Percentiles rank a stretch among this genome's conserved stretches.
These are phyloP conservation scores for Aspergillus cejpii DNA, from an alignment of 2,329 filamentous ascomycete species.

Conservation along the genomic window DNA sequence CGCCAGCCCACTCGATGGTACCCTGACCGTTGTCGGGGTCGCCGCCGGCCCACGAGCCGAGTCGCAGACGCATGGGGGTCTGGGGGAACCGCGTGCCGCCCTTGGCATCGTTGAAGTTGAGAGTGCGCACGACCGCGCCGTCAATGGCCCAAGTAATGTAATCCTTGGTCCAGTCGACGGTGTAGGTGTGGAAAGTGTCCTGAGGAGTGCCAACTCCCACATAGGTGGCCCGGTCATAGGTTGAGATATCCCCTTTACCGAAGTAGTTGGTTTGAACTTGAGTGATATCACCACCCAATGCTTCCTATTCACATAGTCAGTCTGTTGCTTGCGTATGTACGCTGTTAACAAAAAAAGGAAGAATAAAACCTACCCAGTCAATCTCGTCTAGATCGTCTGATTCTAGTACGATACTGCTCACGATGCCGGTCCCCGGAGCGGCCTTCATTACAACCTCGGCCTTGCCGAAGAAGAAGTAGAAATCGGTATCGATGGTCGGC, in stretches of 20 bases:
- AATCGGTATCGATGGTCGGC: conserved; percentile 77
- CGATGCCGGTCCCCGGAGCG: conserved; percentile 80
- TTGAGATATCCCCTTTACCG: conserved; percentile 73
- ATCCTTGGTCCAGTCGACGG: conserved; percentile 60
- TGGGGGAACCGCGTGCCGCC: conserved; percentile 59
- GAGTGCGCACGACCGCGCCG: conserved; percentile 54
- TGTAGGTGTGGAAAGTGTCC: conserved; percentile 41
- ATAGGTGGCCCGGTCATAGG: conserved; percentile 78
- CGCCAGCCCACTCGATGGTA: conserved; percentile 65
- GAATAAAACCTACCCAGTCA: conserved; percentile 68
- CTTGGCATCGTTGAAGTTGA: conserved; percentile 54
- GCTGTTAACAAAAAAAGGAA: neutral
- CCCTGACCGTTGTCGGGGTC: conserved; percentile 35
- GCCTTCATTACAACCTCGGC: conserved; percentile 80
- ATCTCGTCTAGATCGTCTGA: conserved; percentile 96
- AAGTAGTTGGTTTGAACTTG: conserved; percentile 83
- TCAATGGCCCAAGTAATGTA: conserved; percentile 61
- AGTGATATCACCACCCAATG: conserved; percentile 31
- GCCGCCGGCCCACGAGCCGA: conserved; percentile 65
- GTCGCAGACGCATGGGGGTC: conserved; percentile 64
- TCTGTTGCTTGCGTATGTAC: conserved; percentile 1
- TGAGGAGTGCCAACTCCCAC: conserved; percentile 58
- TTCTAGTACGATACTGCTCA: conserved; percentile 83
- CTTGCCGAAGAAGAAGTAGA: conserved; percentile 97
- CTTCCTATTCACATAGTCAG: conserved; percentile 23